Evolutionary conservation across 495 filamentous ascomycete genomes (phyloP).

Genomic region (Hypomontagnella monticulosa): DNA sequence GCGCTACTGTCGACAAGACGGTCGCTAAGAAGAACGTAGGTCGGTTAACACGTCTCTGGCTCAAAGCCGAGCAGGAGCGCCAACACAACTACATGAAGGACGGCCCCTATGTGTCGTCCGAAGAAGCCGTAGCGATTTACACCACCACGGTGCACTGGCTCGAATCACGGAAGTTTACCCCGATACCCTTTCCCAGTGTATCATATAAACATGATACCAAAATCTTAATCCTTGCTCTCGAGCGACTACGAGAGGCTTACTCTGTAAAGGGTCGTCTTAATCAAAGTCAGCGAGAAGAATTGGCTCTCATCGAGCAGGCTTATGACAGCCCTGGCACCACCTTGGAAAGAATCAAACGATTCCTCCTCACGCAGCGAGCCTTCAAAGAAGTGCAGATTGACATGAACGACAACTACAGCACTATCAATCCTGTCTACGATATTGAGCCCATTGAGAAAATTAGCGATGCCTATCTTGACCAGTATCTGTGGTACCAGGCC

Average conservation of each 20-base stretch:
- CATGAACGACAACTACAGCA: constrained; percentile 99
- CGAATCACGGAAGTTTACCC: constrained; percentile 96
- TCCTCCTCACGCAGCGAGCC: constrained; percentile 93
- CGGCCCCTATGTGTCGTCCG: constrained; percentile 96
- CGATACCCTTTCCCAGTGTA: constrained; percentile 98
- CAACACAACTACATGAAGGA: constrained; percentile 99
- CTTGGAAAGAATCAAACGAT: constrained; percentile 95
- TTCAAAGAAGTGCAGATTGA: constrained; percentile 99
- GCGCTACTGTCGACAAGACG: constrained; percentile 98
- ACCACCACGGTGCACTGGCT: constrained; percentile 99
- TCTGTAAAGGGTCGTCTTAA: constrained; percentile 97
- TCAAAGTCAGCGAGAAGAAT: constrained; percentile 96
- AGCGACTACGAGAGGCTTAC: constrained; percentile 94
- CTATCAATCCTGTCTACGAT: constrained; percentile 98
- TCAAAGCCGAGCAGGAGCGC: constrained; percentile 97
- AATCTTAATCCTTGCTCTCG: constrained; percentile 95
- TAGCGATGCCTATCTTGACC: constrained; percentile 98
- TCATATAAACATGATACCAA: constrained; percentile 99
- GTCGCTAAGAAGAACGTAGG: constrained; percentile 99
- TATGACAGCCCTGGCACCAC: constrained; percentile 98
- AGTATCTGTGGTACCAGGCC: constrained; percentile 99
- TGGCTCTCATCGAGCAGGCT: constrained; percentile 97
- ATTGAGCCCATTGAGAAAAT: constrained; percentile 99
- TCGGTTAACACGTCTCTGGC: constrained; percentile 92
- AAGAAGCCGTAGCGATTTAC: constrained; percentile 98